A percentile compares a stretch with the other conserved stretches of the same genome.
phyloP scores from a whole-genome alignment of 768 basidiomycete genomes.

The Kwoniella dendrophila region DNA sequence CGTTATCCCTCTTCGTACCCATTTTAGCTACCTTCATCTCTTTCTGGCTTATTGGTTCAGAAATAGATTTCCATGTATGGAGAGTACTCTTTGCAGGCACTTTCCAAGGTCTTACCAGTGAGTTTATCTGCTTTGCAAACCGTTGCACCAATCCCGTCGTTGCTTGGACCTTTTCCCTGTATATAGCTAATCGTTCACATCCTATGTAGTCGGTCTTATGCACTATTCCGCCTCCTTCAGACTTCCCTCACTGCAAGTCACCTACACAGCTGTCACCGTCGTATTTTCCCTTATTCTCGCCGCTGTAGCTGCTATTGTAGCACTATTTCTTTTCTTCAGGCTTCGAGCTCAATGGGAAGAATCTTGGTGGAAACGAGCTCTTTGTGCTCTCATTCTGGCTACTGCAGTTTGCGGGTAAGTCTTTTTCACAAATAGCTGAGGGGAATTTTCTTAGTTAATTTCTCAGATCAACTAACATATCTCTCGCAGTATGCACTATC shows the following conservation, averaged over 20 bases:
- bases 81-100: conserved; percentile 49
- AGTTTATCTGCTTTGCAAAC: conserved; percentile 17
- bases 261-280: conserved; percentile 51
- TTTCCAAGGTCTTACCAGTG: conserved; percentile 53
- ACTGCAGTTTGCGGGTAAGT: conserved; percentile 54
- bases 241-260: conserved; percentile 42
- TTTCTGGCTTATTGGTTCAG: conserved; percentile 54
- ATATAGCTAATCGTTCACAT: conserved; percentile 14
- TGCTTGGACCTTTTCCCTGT: neutral
- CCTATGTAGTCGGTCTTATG: conserved; percentile 46
- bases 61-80: conserved; percentile 46
- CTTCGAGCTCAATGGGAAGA: conserved; percentile 55
- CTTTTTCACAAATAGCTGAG: neutral
- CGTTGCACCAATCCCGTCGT: too few species aligned
- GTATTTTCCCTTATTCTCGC: conserved; percentile 54
- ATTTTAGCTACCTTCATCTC: conserved; percentile 49
- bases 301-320: conserved; percentile 52
- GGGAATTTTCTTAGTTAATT: too few species aligned
- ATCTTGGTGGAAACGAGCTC: conserved; percentile 49
- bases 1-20: conserved; percentile 55
- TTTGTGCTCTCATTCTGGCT: conserved; percentile 50
- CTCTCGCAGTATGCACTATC: conserved; percentile 54
- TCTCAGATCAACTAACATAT: neutral
- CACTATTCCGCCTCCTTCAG: conserved; percentile 56
- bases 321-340: conserved; percentile 56